Evolutionary conservation across 164 flowering plant species (phyloP).

Genomic region (Brasenia schreberi): DNA sequence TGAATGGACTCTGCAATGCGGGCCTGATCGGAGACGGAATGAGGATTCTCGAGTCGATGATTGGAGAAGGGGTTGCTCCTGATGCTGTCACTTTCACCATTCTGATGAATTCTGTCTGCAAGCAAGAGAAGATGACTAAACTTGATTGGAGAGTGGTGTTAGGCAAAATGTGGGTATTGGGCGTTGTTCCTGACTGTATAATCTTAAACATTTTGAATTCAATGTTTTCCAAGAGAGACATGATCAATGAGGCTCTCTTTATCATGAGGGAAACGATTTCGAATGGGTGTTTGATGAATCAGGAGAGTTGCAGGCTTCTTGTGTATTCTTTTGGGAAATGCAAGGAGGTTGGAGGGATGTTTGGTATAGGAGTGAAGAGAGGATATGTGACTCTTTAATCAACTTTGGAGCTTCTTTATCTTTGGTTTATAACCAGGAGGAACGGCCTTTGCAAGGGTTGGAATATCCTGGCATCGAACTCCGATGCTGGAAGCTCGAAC

Average conservation of each 20-base stretch:
- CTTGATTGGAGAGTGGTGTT: conserved; percentile 33
- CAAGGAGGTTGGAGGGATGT: not conserved
- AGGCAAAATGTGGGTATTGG: conserved; percentile 43
- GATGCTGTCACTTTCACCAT: conserved; percentile 67
- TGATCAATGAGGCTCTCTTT: conserved; percentile 28
- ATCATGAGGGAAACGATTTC: not conserved
- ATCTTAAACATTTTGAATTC: conserved; percentile 43
- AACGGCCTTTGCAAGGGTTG: too few relatives aligned
- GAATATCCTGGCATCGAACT: too few relatives aligned
- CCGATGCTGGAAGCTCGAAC: too few relatives aligned
- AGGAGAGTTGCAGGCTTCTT: not conserved
- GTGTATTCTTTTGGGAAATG: not conserved
- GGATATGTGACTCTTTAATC: not conserved
- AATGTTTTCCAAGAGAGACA: conserved; percentile 30
- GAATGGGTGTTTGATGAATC: not conserved
- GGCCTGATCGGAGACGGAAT: conserved; percentile 38
- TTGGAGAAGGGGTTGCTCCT: conserved; percentile 26
- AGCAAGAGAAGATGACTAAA: conserved; percentile 23
- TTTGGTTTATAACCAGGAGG: too few relatives aligned
- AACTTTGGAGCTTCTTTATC: not conserved
- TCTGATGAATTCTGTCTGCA: conserved; percentile 58
- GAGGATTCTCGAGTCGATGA: conserved; percentile 34
- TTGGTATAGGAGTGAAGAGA: not conserved
- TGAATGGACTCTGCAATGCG: conserved; percentile 58
- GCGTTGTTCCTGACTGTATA: conserved; percentile 30